Evolutionary conservation across 1,139 yeast genomes (phyloP), one percentile per base, ranked within the genome.

Genomic region (Spathaspora jeffriesii): DNA sequence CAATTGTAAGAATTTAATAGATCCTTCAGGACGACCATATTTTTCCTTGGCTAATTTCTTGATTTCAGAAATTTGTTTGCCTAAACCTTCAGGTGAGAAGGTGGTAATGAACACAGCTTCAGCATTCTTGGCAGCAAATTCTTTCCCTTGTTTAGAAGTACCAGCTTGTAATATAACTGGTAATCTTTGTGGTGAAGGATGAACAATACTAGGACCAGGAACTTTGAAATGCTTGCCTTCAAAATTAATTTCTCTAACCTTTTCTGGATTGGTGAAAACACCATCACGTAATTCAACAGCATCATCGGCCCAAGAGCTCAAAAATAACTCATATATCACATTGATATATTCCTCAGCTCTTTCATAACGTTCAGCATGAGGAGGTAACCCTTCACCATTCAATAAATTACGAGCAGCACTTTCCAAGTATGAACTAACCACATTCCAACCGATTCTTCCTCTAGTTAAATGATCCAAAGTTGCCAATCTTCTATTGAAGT

Each of bases 91-190:
- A 3, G 71, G 70, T 17, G 66, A 60, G 47, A 64, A 56, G 30
- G 57, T 60, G 14, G 68, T 64, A 21, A 73, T 59, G 55, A 75
- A 76, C 25, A 73, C 72, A 10, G 67, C 63, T 52, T 75, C 80
- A 8, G 76, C 79, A 55, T 73, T 70, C 51, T 68, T 68, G 20
- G 81, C 79, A 34, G 78, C 80, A 53, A 71, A 65, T 5, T 67
- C 67, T 44, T 63, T 64, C 27, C 81, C 81, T 32, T 68, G 68
- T 34, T 67, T 61, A 3, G 79, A 74, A 13, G 78, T 66, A 30
- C 81, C 81, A 1, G 81, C 81, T 55, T 76, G 81, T 42, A 75
- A 64, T 45, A 76, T 63, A 17, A 73, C 68, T 2, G 79, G 79
- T 18, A 74, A 57, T 58, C 78, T 68, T 50, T 73, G 78, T 13